A percentile compares a stretch with the other conserved stretches of the same genome.
These are phyloP conservation scores for Ceratocystis destructans DNA, from an alignment of 2,329 filamentous ascomycete genomes.

Conservation along the genomic window DNA sequence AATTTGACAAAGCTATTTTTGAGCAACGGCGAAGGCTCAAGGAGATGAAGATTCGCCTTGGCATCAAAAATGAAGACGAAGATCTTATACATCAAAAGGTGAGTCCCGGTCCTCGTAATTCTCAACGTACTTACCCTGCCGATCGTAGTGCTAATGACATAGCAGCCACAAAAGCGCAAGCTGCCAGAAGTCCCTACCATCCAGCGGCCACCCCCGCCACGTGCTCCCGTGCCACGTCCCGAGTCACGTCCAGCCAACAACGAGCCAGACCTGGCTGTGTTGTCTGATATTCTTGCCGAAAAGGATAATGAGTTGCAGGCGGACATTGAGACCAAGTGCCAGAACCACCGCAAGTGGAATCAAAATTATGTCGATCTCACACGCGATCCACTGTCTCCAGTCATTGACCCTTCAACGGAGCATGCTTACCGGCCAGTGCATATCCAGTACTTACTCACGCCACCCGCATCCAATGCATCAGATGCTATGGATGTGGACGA, in stretches of 20 bases:
- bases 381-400: slow-evolving; percentile 67
- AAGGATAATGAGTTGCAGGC: slow-evolving; percentile 66
- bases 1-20: slow-evolving; percentile 64
- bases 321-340: slow-evolving; percentile 75
- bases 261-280: slow-evolving; percentile 63
- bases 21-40: slow-evolving; percentile 71
- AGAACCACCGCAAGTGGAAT: slow-evolving; percentile 87
- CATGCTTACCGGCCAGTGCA: slow-evolving; percentile 57
- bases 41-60: slow-evolving; percentile 73
- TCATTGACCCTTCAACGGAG: slow-evolving; percentile 47
- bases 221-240: slow-evolving; percentile 40
- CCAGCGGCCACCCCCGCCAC: slow-evolving; percentile 50
- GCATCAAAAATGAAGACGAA: slow-evolving; percentile 86
- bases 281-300: slow-evolving; percentile 66
- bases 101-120: slow-evolving; percentile 25
- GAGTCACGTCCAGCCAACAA: slow-evolving; percentile 26
- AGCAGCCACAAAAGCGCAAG: slow-evolving; percentile 58
- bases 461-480: slow-evolving; percentile 42
- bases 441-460: slow-evolving; percentile 55
- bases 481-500: slow-evolving; percentile 46
- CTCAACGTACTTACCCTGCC: slow-evolving; percentile 21
- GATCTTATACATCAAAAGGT: slow-evolving; percentile 92
- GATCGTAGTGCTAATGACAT: slow-evolving; percentile 27
- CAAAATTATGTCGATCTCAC: slow-evolving; percentile 79
- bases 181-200: slow-evolving; percentile 41